Evolutionary conservation across 208 protist species (phyloP).

Genomic region (Trypanosomatidae sp.): DNA sequence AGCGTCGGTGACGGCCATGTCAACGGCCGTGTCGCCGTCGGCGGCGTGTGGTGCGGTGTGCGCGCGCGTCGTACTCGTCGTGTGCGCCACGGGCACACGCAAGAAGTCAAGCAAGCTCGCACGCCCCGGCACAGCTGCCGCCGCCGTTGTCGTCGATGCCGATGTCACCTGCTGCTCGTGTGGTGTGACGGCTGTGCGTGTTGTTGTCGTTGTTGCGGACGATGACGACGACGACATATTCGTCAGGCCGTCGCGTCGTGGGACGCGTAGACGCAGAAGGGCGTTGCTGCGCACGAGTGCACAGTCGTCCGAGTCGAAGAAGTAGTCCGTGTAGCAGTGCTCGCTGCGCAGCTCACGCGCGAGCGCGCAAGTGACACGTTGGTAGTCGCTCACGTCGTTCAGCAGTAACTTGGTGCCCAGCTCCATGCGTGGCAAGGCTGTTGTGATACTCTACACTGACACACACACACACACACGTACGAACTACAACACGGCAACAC

Average conservation of each 20-base stretch:
- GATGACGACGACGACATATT: too few species aligned
- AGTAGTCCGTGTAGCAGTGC: constrained; percentile 47
- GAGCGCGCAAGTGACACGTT: constrained; percentile 12
- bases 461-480: constrained; percentile 1
- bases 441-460: too few species aligned
- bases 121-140: too few species aligned
- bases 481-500: not conserved
- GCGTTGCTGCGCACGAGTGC: constrained; percentile 15
- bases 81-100: not conserved
- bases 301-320: constrained; percentile 47
- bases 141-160: too few species aligned
- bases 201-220: too few species aligned
- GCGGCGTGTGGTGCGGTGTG: too few species aligned
- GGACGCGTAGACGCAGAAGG: constrained; percentile 55
- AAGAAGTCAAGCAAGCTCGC: too few species aligned
- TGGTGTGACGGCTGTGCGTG: too few species aligned
- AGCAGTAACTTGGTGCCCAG: constrained; percentile 56
- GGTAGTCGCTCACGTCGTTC: constrained; percentile 15
- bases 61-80: not conserved
- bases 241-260: too few species aligned
- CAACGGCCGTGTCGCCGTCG: too few species aligned
- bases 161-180: too few species aligned
- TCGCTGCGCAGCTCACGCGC: constrained; percentile 13
- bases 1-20: too few species aligned
- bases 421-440: constrained; percentile 18